phyloP scores from a whole-genome alignment of 2,329 filamentous ascomycete species.

The Elsinoe arachidis region DNA sequence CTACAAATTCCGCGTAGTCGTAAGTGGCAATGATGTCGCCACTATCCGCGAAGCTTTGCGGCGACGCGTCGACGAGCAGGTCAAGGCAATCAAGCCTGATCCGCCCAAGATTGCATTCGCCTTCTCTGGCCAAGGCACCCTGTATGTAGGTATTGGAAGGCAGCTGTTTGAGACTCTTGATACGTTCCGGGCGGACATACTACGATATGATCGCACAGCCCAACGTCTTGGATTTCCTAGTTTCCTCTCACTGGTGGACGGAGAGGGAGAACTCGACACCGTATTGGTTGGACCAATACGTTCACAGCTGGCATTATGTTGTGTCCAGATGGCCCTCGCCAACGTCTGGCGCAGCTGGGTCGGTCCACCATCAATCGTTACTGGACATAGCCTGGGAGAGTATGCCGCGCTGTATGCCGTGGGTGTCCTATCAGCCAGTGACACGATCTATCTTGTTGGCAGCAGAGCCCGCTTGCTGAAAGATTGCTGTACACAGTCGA shows the following conservation, averaged over 20 bases:
- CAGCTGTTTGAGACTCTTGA: too few relatives aligned
- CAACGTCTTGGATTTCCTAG: too few relatives aligned
- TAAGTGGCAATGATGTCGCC: constrained; percentile 24
- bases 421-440: constrained; percentile 27
- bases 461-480: constrained; percentile 26
- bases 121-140: constrained; percentile 33
- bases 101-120: constrained; percentile 28
- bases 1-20: constrained; percentile 31
- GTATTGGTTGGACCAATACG: too few relatives aligned
- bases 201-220: too few relatives aligned
- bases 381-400: constrained; percentile 31
- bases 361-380: constrained; percentile 21
- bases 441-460: constrained; percentile 31
- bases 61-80: constrained; percentile 16
- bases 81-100: constrained; percentile 15
- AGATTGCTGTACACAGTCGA: constrained; percentile 18
- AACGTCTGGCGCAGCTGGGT: constrained; percentile 21
- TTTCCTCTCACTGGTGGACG: too few relatives aligned
- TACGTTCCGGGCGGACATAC: too few relatives aligned
- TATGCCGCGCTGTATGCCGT: constrained; percentile 31
- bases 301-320: too few relatives aligned
- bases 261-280: too few relatives aligned
- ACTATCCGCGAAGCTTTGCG: constrained; percentile 22
- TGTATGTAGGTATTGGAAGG: too few relatives aligned
- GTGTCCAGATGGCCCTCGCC: too few relatives aligned